These are phyloP conservation scores for Epichloe glyceriae DNA, from an alignment of 2,329 filamentous ascomycete genomes.

Conservation along the genomic window DNA sequence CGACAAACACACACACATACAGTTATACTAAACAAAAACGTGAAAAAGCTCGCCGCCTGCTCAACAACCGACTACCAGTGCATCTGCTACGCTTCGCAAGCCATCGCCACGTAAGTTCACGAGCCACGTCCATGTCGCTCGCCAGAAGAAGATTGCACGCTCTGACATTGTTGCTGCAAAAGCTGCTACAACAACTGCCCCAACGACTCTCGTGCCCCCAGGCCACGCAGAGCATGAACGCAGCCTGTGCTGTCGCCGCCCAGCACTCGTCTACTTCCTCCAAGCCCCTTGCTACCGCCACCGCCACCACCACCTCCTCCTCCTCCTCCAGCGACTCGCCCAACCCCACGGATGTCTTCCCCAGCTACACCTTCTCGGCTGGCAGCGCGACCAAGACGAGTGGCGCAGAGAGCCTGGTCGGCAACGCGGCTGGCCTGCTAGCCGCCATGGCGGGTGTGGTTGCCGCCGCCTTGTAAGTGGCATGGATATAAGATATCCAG, in stretches of 20 bases:
- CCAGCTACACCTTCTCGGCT: slow-evolving; percentile 9
- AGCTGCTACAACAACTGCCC: slow-evolving; percentile 47
- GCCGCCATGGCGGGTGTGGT: slow-evolving; percentile 25
- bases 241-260: slow-evolving; percentile 33
- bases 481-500: neutral
- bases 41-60: slow-evolving; percentile 22
- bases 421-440: slow-evolving; percentile 21
- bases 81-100: slow-evolving; percentile 30
- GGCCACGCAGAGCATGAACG: slow-evolving; percentile 25
- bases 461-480: slow-evolving; percentile 22
- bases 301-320: slow-evolving; percentile 10
- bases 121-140: neutral
- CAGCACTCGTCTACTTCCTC: slow-evolving; percentile 25
- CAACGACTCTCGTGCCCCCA: slow-evolving; percentile 26
- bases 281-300: slow-evolving; percentile 14
- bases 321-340: slow-evolving; percentile 8
- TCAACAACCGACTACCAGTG: slow-evolving; percentile 30
- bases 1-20: neutral
- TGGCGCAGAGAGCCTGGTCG: slow-evolving; percentile 14
- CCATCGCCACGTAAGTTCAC: slow-evolving; percentile 32
- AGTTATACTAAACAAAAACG: no score
- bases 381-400: slow-evolving; percentile 12
- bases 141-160: neutral
- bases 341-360: slow-evolving; percentile 9
- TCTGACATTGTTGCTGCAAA: slow-evolving; percentile 7